Evolutionary conservation across 2,329 filamentous ascomycete species (phyloP), one percentile per base, ranked within the genome.

Genomic region (Pseudopithomyces chartarum): DNA sequence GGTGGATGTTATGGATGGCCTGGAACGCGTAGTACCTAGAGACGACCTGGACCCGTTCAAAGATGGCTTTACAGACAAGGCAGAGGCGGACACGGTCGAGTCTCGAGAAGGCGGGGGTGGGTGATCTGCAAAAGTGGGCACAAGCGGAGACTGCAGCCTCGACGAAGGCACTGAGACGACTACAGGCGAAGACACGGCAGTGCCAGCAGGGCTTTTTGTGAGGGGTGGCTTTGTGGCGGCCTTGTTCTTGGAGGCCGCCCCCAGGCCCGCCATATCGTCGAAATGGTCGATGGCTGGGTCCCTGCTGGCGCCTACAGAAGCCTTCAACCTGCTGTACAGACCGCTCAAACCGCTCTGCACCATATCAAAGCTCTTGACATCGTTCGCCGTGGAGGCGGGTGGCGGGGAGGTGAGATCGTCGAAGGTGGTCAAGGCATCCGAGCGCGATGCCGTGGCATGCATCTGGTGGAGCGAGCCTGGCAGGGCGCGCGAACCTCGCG

Each of bases 321-420:
- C 91, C 71, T 88, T 87, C 66, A 98, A 84, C 36, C 92, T 88
- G 76, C 85, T 95, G 75, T 97, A 98, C 36, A 98, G 80, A 0
- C 94, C 92, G 70, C 90, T 96, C 45, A 98, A 81, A 4, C 94
- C 92, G 75, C 94, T 90, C 60, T 95, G 91, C 20, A 95, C 86
- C 39, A 90, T 76, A 56, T 96, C 92, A 36, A 91, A 80, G 8
- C 85, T 85, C 72, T 91, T 92, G 56, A 81, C 86, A 66, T 96
- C 92, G 22, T 82, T 76, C 13, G 80, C 77, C 1, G 83, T 80
- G 1, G 85, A 78, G 1, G 84, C 81, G 2, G 82, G 79, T 0
- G 90, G 87, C 5, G 88, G 87, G 1, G 89, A 84, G 0, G 90
- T 90, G 68, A 96, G 93, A 70, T 97, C 93, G 77, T 96, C 96